Percentiles rank a stretch among this genome's conserved stretches.
phyloP scores from a whole-genome alignment of 371 early-diverging fungal genomes.

The Chytridiales sp. region DNA sequence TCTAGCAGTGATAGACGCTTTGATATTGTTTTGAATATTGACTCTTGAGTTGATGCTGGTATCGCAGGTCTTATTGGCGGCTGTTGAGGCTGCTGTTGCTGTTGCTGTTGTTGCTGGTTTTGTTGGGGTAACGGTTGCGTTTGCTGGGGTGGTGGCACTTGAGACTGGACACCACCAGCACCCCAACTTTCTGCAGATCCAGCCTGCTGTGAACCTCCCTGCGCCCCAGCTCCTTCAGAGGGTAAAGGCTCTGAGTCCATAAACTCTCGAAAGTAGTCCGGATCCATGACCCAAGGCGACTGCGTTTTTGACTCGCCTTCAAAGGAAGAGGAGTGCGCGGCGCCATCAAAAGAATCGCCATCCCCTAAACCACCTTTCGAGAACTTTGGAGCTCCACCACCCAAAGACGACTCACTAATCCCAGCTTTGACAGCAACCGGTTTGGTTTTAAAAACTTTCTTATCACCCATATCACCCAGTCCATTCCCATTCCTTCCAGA shows the following conservation, averaged over 20 bases:
- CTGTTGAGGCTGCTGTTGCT: slow-evolving; percentile 34
- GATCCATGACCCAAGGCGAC: slow-evolving; percentile 12
- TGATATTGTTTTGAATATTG: slow-evolving; percentile 88
- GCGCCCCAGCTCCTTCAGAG: background rate
- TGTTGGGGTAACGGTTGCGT: slow-evolving; percentile 24
- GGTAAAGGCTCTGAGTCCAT: slow-evolving; percentile 15
- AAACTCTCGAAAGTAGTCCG: slow-evolving; percentile 25
- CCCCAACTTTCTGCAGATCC: no score
- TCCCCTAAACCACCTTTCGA: no score
- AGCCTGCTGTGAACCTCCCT: background rate
- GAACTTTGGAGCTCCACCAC: no score
- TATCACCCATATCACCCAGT: no score
- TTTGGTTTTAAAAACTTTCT: no score
- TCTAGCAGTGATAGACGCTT: slow-evolving; percentile 78
- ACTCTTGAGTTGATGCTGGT: slow-evolving; percentile 70
- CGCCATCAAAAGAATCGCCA: no score
- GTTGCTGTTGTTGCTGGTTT: slow-evolving; percentile 5
- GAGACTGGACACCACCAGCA: no score
- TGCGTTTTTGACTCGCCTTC: no score
- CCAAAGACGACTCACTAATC: no score
- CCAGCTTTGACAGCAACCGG: no score
- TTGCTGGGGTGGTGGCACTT: background rate
- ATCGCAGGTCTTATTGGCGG: background rate
- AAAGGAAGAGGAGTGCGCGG: no score
- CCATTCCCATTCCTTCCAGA: no score